phyloP scores from a whole-genome alignment of 2,329 filamentous ascomycete species.

The Chalaropsis thielavioides region DNA sequence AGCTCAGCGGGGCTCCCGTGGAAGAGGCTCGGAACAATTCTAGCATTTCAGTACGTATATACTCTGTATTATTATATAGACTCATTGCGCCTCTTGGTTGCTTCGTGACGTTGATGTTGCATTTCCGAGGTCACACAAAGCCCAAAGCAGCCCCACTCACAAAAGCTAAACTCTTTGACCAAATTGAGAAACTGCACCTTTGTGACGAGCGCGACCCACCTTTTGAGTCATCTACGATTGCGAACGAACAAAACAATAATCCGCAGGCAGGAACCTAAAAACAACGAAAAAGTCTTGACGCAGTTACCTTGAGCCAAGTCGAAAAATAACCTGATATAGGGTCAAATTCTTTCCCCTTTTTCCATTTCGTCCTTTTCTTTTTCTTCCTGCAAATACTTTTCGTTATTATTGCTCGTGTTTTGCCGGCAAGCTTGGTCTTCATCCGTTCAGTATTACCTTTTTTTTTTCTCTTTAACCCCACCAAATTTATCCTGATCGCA shows the following conservation, averaged over 20 bases:
- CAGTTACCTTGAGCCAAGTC: not conserved
- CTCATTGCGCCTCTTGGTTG: not conserved
- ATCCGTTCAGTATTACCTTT: not conserved
- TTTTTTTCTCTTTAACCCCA: not conserved
- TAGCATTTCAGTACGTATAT: too few relatives aligned
- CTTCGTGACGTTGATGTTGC: not conserved
- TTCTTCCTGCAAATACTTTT: not conserved
- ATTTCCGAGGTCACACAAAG: not conserved
- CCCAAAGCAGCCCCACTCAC: not conserved
- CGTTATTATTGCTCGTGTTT: not conserved
- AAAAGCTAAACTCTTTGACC: not conserved
- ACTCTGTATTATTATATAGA: too few relatives aligned
- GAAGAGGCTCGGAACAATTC: too few relatives aligned
- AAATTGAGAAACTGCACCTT: not conserved
- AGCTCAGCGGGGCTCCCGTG: not conserved
- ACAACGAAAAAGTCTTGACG: not conserved
- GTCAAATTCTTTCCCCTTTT: not conserved
- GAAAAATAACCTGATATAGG: not conserved
- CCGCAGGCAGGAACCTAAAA: not conserved
- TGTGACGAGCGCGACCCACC: constrained; percentile 8
- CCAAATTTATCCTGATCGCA: not conserved
- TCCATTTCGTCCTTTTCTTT: not conserved
- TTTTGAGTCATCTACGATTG: constrained; percentile 11
- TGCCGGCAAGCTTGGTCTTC: not conserved
- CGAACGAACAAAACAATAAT: not conserved